A percentile compares a stretch with the other conserved stretches of the same genome.
phyloP scores from a whole-genome alignment of 352 stramenopile species.

The Phytophthora citrophthora region DNA sequence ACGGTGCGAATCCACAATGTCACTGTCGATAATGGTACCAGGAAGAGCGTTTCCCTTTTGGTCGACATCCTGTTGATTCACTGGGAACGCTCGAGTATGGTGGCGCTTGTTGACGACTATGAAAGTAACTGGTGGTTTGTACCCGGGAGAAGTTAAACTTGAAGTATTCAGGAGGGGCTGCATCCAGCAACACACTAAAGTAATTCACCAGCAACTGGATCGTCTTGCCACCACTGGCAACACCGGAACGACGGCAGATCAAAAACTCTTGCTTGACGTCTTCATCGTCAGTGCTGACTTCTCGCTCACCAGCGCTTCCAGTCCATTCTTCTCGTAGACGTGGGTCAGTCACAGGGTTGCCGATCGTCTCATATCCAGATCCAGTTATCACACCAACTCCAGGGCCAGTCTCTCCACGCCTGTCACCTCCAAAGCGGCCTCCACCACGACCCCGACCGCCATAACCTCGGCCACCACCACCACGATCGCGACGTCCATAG shows the following conservation, averaged over 20 bases:
- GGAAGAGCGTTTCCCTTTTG: constrained; percentile 61
- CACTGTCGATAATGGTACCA: constrained; percentile 72
- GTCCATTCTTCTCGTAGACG: constrained; percentile 37
- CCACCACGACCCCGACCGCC: constrained; percentile 33
- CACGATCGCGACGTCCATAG: too few relatives aligned
- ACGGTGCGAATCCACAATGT: constrained; percentile 73
- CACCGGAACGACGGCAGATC: too few relatives aligned
- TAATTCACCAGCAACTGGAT: too few relatives aligned
- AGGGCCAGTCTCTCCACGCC: constrained; percentile 40
- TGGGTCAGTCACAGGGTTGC: constrained; percentile 53
- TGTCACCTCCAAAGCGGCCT: constrained; percentile 36
- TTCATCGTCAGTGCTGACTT: too few relatives aligned
- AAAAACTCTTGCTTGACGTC: too few relatives aligned
- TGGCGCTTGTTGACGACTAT: constrained; percentile 88
- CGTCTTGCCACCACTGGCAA: too few relatives aligned
- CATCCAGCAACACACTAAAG: too few relatives aligned
- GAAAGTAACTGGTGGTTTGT: constrained; percentile 76
- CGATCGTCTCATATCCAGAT: constrained; percentile 62
- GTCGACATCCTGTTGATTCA: constrained; percentile 40
- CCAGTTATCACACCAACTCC: constrained; percentile 50
- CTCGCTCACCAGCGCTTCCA: too few relatives aligned
- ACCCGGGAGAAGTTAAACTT: constrained; percentile 12
- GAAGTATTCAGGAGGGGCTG: too few relatives aligned
- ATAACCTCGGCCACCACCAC: constrained; percentile 23
- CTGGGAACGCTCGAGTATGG: constrained; percentile 73